These are phyloP conservation scores for Penicillium sp. DNA, from an alignment of 2,329 filamentous ascomycete genomes.

Conservation along the genomic window DNA sequence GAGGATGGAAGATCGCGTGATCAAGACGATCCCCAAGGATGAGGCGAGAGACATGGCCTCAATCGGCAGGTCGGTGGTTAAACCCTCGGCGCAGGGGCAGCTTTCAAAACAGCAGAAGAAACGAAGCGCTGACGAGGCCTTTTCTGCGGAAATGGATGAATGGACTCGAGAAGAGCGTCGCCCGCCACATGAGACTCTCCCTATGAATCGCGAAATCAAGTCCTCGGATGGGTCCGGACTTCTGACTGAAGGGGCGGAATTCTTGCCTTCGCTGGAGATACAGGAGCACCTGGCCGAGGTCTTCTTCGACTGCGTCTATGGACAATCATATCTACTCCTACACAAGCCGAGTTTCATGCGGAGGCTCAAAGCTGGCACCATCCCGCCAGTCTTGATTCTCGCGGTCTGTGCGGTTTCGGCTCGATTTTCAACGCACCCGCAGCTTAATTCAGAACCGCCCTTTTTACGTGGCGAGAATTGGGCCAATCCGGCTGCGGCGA, in stretches of 20 bases:
- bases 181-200: conserved; percentile 50
- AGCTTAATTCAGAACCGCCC: conserved; percentile 71
- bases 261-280: conserved; percentile 79
- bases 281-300: conserved; percentile 93
- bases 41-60: conserved; percentile 68
- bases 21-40: conserved; percentile 89
- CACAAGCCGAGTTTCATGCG: conserved; percentile 98
- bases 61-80: conserved; percentile 79
- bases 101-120: conserved; percentile 69
- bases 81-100: conserved; percentile 67
- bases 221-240: conserved; percentile 75
- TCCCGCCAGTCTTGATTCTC: conserved; percentile 89
- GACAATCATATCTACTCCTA: conserved; percentile 88
- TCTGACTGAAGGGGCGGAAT: conserved; percentile 77
- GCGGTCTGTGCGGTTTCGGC: conserved; percentile 95
- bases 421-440: conserved; percentile 87
- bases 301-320: conserved; percentile 94
- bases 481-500: conserved; percentile 83
- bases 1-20: conserved; percentile 96
- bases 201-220: conserved; percentile 58
- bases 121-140: conserved; percentile 81
- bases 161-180: conserved; percentile 69
- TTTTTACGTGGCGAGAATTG: conserved; percentile 90
- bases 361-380: conserved; percentile 68
- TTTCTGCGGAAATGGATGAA: conserved; percentile 75